Base-by-base conservation (phyloP, 805 yeast species). In the Saturnispora ahearnii region DNA sequence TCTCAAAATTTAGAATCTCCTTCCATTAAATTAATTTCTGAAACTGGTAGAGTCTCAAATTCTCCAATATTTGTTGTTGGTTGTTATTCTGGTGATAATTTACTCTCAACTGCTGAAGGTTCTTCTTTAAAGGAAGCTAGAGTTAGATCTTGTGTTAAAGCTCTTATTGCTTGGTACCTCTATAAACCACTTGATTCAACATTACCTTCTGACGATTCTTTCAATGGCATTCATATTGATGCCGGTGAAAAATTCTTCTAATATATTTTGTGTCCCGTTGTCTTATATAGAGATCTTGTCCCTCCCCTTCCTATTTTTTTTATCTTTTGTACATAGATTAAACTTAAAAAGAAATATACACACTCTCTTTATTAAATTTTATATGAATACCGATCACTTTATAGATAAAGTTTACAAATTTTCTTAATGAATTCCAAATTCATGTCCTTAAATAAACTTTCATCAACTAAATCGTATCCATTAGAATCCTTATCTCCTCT, bases 91-190 rank as follows among this genome's bases (percentile, higher is more conserved):
- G 98, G 96, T 33, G 73, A 74, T 12, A 79, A 80, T 55, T 82
- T 87, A 67, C 73, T 93, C 49, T 96, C 97, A 46, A 97, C 93
- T 67, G 96, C 96, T 40, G 88, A 85, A 62, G 99, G 98, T 34
- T 73, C 95, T 6, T 85, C 95, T 29, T 72, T 93, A 59, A 79
- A 77, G 56, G 98, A 93, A 69, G 96, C 97, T 33, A 87, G 89
- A 68, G 84, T 88, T 38, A 80, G 96, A 66, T 93, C 96, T 33
- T 87, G 89, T 48, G 95, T 89, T 32, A 84, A 85, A 65, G 90
- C 97, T 32, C 78, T 93, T 64, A 82, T 88, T 74, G 79, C 87
- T 52, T 93, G 93, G 83, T 93, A 93, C 70, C 76, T 95, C 61
- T 93, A 93, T 68, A 80, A 84, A 55, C 98, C 98, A 13, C 66